Conservation (phyloP, 192 early-diverging fungal species). For the Paraglomus occultum region DNA sequence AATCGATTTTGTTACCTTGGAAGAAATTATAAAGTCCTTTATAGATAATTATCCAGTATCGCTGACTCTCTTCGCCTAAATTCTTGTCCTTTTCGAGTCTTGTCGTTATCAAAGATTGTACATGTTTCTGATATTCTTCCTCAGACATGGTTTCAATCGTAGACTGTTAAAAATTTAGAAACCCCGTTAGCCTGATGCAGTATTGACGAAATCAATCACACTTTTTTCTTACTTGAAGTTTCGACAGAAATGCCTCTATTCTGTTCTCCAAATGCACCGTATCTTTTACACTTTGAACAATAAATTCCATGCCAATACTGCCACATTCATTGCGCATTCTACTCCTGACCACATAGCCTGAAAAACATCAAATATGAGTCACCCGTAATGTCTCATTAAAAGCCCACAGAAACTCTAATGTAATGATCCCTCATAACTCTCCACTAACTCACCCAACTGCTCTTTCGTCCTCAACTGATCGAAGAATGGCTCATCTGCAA, state of each 20-base stretch:
- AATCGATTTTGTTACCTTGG: conserved; percentile 35
- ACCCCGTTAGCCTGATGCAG: conserved; percentile 12
- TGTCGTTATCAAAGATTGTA: conserved; percentile 65
- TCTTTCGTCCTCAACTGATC: conserved; percentile 93
- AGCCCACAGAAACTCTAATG: conserved; percentile 12
- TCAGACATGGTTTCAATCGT: conserved; percentile 64
- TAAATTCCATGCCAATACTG: conserved; percentile 71
- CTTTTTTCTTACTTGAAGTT: conserved; percentile 43
- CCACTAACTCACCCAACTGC: conserved; percentile 59
- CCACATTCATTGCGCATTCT: conserved; percentile 74
- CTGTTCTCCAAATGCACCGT: conserved; percentile 79
- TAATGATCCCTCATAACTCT: conserved; percentile 34
- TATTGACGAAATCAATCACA: conserved; percentile 6
- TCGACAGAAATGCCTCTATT: conserved; percentile 73
- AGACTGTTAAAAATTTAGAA: conserved; percentile 28
- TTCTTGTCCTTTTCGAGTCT: conserved; percentile 88
- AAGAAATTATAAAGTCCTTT: conserved; percentile 88
- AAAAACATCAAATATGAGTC: background rate
- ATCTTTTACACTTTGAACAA: conserved; percentile 85
- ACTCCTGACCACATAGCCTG: conserved; percentile 74
- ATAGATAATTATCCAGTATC: conserved; percentile 74
- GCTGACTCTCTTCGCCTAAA: conserved; percentile 68
- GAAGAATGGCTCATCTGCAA: conserved; percentile 87
- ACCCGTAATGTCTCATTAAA: background rate
- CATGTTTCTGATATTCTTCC: conserved; percentile 73